Percentiles rank a stretch among this genome's conserved stretches.
phyloP scores from a whole-genome alignment of 1,284 basidiomycete genomes.

The Tremellales sp. region DNA sequence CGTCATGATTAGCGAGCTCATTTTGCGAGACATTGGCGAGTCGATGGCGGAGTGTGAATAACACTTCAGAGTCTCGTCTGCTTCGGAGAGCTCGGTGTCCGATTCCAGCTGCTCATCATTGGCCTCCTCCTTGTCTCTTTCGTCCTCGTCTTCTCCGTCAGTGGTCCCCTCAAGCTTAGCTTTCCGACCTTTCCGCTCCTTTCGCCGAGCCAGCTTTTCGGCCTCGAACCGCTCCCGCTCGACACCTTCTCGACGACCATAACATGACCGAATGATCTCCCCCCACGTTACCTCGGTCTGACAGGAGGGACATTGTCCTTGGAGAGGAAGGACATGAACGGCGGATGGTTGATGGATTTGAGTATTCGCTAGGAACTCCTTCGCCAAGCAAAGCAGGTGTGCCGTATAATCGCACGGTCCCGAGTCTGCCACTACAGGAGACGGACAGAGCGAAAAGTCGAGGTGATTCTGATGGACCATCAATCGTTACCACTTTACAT shows the following conservation, averaged over 20 bases:
- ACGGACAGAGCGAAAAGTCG: conserved; percentile 55
- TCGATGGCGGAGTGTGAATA: no score
- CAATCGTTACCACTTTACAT: conserved; percentile 6
- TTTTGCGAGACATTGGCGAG: not conserved
- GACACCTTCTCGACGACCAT: conserved; percentile 53
- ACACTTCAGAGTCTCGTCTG: not conserved
- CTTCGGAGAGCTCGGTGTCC: not conserved
- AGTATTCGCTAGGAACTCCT: conserved; percentile 52
- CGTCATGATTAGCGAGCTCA: not conserved
- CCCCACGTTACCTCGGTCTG: conserved; percentile 62
- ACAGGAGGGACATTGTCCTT: conserved; percentile 61
- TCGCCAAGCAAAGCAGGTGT: conserved; percentile 68
- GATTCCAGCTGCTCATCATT: not conserved
- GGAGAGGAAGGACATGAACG: conserved; percentile 58
- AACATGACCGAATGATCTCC: conserved; percentile 65
- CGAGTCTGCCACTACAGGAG: not conserved
- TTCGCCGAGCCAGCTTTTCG: conserved; percentile 10
- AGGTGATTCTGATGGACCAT: conserved; percentile 58
- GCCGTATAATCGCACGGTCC: conserved; percentile 50
- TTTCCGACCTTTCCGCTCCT: conserved; percentile 1
- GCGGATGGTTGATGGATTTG: conserved; percentile 15
- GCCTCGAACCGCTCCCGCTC: conserved; percentile 15
- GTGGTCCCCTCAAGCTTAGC: not conserved
- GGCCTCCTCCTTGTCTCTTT: not conserved
- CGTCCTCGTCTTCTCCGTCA: conserved; percentile 10